Evolutionary conservation across 2,329 filamentous ascomycete genomes (phyloP).

Genomic region (Aspergillus fischeri): DNA sequence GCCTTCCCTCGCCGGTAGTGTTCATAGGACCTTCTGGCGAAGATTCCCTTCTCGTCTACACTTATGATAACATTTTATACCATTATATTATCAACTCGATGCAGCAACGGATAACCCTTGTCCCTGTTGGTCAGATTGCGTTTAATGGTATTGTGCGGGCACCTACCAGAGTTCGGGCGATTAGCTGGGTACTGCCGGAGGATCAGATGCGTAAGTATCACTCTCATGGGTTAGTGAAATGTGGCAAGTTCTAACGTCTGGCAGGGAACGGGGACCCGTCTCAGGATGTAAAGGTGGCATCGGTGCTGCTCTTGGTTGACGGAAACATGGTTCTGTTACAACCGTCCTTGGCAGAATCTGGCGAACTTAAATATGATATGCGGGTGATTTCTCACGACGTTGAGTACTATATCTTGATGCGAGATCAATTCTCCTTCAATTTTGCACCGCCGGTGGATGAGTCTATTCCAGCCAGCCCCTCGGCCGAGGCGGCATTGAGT

Average conservation of each 20-base stretch:
- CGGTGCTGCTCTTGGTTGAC: slow-evolving; percentile 93
- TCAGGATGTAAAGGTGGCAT: slow-evolving; percentile 89
- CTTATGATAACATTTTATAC: slow-evolving; percentile 91
- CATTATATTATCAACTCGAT: slow-evolving; percentile 83
- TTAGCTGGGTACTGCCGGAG: slow-evolving; percentile 95
- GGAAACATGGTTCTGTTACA: slow-evolving; percentile 91
- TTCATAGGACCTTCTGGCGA: slow-evolving; percentile 84
- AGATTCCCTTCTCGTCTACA: slow-evolving; percentile 93
- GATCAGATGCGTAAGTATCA: slow-evolving; percentile 64
- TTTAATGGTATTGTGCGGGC: slow-evolving; percentile 95
- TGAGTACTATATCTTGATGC: slow-evolving; percentile 89
- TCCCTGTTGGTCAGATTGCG: slow-evolving; percentile 96
- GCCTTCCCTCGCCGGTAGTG: slow-evolving; percentile 79
- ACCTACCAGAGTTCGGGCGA: slow-evolving; percentile 81
- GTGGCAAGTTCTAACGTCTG: slow-evolving; percentile 10
- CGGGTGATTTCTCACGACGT: slow-evolving; percentile 92
- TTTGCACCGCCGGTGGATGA: slow-evolving; percentile 47
- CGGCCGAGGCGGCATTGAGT: slow-evolving; percentile 43
- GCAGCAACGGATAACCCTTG: slow-evolving; percentile 66
- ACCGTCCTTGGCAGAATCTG: slow-evolving; percentile 75
- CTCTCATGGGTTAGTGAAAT: background rate
- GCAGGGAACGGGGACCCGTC: slow-evolving; percentile 82
- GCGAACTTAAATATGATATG: slow-evolving; percentile 96
- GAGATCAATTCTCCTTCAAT: slow-evolving; percentile 64
- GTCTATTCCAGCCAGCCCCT: slow-evolving; percentile 46